phyloP scores from a whole-genome alignment of 2,329 filamentous ascomycete species.

The Ophiocordyceps camponoti-saundersi region DNA sequence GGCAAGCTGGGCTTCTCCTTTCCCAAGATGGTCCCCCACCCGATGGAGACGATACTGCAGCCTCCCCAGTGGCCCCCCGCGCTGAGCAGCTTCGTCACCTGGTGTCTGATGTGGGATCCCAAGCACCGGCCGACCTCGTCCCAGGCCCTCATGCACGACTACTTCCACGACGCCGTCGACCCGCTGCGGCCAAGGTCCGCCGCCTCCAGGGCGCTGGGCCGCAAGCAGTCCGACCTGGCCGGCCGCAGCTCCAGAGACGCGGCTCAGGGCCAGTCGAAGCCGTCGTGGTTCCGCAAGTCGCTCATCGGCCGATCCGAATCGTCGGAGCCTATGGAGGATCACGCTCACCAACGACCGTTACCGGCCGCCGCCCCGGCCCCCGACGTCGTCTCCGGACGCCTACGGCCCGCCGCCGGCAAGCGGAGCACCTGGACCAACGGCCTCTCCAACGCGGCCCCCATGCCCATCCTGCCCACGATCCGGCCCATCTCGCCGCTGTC shows the following conservation, averaged over 20 bases:
- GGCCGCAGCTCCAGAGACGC: slow-evolving; percentile 46
- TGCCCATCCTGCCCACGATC: slow-evolving; percentile 91
- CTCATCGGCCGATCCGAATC: slow-evolving; percentile 67
- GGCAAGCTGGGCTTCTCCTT: slow-evolving; percentile 97
- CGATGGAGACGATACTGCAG: slow-evolving; percentile 87
- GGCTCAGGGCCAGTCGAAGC: slow-evolving; percentile 57
- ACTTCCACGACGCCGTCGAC: slow-evolving; percentile 83
- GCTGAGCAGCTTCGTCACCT: slow-evolving; percentile 85
- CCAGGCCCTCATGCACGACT: slow-evolving; percentile 90
- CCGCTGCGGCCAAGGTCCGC: slow-evolving; percentile 85
- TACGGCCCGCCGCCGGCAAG: slow-evolving; percentile 45
- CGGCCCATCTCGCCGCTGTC: slow-evolving; percentile 92
- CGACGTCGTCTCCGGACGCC: slow-evolving; percentile 18
- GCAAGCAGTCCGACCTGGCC: slow-evolving; percentile 73
- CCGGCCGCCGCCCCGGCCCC: slow-evolving; percentile 5
- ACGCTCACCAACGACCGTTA: slow-evolving; percentile 23
- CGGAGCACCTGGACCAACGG: slow-evolving; percentile 89
- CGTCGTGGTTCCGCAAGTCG: slow-evolving; percentile 94
- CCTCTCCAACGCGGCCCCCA: slow-evolving; percentile 63
- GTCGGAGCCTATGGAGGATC: slow-evolving; percentile 41
- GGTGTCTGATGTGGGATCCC: slow-evolving; percentile 98
- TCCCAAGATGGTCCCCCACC: slow-evolving; percentile 96
- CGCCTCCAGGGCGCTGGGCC: slow-evolving; percentile 64
- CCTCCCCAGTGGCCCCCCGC: slow-evolving; percentile 81
- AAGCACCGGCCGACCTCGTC: slow-evolving; percentile 79